phyloP scores from a whole-genome alignment of 805 yeast species.

The Myxozyma lipomycoides region DNA sequence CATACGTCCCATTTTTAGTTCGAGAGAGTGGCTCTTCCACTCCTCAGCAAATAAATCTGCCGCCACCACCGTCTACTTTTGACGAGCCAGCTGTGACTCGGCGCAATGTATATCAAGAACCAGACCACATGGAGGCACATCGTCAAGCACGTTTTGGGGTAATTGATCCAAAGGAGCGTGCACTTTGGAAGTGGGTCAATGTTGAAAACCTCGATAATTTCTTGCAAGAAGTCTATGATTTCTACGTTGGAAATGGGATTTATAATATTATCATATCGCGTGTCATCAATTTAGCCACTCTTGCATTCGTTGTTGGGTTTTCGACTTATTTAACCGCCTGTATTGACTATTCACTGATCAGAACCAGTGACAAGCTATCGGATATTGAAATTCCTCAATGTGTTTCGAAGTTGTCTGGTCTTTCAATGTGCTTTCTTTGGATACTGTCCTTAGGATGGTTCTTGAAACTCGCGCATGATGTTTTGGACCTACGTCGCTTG shows the following conservation, averaged over 20 bases:
- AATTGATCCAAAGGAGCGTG: conserved; percentile 64
- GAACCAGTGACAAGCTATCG: conserved; percentile 32
- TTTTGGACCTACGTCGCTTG: conserved; percentile 61
- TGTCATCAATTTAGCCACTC: conserved; percentile 62
- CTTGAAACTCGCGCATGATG: conserved; percentile 42
- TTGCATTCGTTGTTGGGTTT: conserved; percentile 74
- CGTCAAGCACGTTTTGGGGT: conserved; percentile 41
- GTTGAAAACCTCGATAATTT: conserved; percentile 87
- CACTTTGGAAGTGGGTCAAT: conserved; percentile 95
- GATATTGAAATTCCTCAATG: conserved; percentile 50
- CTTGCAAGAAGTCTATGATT: conserved; percentile 73
- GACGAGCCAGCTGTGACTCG: conserved; percentile 9
- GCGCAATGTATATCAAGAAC: background rate
- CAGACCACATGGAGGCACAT: conserved; percentile 1
- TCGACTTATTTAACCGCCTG: conserved; percentile 80
- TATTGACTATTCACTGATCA: conserved; percentile 56
- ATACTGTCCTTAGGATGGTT: conserved; percentile 49
- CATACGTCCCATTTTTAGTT: conserved; percentile 14
- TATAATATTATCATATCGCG: conserved; percentile 69
- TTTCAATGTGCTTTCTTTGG: conserved; percentile 59
- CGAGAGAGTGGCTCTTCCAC: background rate
- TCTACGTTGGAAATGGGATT: conserved; percentile 81
- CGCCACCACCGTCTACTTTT: conserved; percentile 22
- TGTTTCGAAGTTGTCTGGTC: conserved; percentile 37
- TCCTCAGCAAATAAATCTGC: conserved; percentile 7